Conservation (phyloP, 768 basidiomycete genomes). For the Xerocomellus chrysenteron region DNA sequence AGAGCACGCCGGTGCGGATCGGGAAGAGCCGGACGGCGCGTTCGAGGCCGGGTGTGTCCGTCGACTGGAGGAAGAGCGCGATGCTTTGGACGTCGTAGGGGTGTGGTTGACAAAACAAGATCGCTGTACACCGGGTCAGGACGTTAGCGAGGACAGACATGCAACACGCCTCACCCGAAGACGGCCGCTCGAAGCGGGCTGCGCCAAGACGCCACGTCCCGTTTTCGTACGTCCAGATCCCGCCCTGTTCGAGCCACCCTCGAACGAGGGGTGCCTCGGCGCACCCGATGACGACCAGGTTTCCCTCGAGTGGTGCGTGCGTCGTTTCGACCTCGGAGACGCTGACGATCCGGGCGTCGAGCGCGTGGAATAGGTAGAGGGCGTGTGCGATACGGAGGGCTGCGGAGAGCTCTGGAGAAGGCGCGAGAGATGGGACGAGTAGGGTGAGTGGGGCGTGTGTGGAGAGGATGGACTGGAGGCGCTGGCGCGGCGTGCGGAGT, state of each 20-base stretch:
- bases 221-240: slow-evolving; percentile 22
- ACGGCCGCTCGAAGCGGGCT: slow-evolving; percentile 18
- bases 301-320: slow-evolving; percentile 34
- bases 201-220: slow-evolving; percentile 14
- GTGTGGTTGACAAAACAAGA: slow-evolving; percentile 57
- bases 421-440: slow-evolving; percentile 44
- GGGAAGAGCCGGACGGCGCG: slow-evolving; percentile 73
- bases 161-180: slow-evolving; percentile 14
- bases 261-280: slow-evolving; percentile 35
- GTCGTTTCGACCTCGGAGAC: slow-evolving; percentile 31
- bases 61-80: slow-evolving; percentile 59
- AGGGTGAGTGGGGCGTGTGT: slow-evolving; percentile 54
- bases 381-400: slow-evolving; percentile 70
- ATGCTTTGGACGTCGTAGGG: slow-evolving; percentile 29
- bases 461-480: slow-evolving; percentile 66
- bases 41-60: slow-evolving; percentile 60
- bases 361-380: slow-evolving; percentile 62
- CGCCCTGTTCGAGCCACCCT: slow-evolving; percentile 29
- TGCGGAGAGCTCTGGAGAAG: slow-evolving; percentile 43
- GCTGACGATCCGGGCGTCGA: slow-evolving; percentile 64
- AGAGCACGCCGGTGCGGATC: slow-evolving; percentile 73
- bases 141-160: background rate
- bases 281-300: slow-evolving; percentile 59
- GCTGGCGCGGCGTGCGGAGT: slow-evolving; percentile 26
- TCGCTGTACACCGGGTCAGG: slow-evolving; percentile 26